These are phyloP conservation scores for Gymnopus androsaceus DNA, from an alignment of 1,284 basidiomycete species.

Conservation along the genomic window DNA sequence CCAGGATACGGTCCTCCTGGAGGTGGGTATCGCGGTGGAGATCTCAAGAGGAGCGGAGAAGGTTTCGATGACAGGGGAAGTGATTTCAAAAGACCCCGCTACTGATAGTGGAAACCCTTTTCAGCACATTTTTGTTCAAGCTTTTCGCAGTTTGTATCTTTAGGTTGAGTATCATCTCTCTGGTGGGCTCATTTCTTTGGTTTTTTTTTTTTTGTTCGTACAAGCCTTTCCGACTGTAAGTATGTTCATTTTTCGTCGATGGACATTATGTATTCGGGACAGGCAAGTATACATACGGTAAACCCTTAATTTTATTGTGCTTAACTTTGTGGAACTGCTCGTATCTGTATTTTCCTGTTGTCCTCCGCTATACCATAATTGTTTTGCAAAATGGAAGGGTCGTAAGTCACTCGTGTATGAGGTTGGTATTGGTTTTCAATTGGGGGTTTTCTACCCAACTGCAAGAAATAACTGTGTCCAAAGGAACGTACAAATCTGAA, in stretches of 20 bases:
- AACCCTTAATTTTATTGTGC: conserved; percentile 8
- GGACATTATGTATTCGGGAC: conserved; percentile 11
- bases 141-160: conserved; percentile 7
- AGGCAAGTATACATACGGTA: conserved; percentile 18
- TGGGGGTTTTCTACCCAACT: too few species aligned
- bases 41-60: conserved; percentile 70
- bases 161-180: conserved; percentile 14
- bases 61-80: conserved; percentile 80
- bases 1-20: conserved; percentile 37
- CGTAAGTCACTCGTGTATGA: too few species aligned
- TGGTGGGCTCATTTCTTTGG: conserved; percentile 7
- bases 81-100: conserved; percentile 80
- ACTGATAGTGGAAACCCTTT: conserved; percentile 38
- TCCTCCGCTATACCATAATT: too few species aligned
- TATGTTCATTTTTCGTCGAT: conserved; percentile 13
- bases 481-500: too few species aligned
- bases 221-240: conserved; percentile 10
- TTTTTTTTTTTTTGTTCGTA: neutral
- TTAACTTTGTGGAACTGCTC: neutral
- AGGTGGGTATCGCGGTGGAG: conserved; percentile 53
- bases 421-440: too few species aligned
- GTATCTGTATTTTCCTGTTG: neutral
- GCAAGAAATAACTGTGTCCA: too few species aligned
- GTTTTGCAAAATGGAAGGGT: too few species aligned
- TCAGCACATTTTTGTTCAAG: neutral